phyloP scores from a whole-genome alignment of 805 yeast species.

The Sugiyamaella chiloensis region DNA sequence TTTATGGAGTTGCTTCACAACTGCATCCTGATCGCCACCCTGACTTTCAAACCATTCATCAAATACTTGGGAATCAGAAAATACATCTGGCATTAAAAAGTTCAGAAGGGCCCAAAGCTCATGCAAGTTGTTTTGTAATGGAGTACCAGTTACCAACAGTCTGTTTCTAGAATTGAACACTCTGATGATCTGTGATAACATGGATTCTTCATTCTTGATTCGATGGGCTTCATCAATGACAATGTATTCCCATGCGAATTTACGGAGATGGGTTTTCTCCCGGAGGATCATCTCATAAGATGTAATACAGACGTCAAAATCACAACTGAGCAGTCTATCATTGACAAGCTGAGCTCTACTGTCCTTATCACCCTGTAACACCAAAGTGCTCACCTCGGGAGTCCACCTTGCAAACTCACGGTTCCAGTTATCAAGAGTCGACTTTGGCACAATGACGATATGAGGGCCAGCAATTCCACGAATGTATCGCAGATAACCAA shows the following conservation, averaged over 20 bases:
- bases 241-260: slow-evolving; percentile 88
- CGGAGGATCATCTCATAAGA: slow-evolving; percentile 92
- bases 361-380: slow-evolving; percentile 89
- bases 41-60: slow-evolving; percentile 85
- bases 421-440: slow-evolving; percentile 94
- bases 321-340: slow-evolving; percentile 58
- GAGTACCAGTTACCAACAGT: slow-evolving; percentile 90
- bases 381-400: slow-evolving; percentile 83
- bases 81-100: slow-evolving; percentile 89
- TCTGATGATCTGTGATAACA: slow-evolving; percentile 88
- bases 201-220: slow-evolving; percentile 90
- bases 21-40: slow-evolving; percentile 62
- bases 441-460: slow-evolving; percentile 89
- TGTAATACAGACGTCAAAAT: slow-evolving; percentile 86
- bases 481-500: slow-evolving; percentile 81
- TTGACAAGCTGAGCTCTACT: slow-evolving; percentile 60
- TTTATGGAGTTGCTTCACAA: slow-evolving; percentile 84
- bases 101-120: slow-evolving; percentile 95
- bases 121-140: slow-evolving; percentile 89
- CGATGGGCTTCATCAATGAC: slow-evolving; percentile 96
- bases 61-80: slow-evolving; percentile 84
- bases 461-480: slow-evolving; percentile 85
- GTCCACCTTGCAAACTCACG: slow-evolving; percentile 95
- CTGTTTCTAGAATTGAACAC: slow-evolving; percentile 82
- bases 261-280: slow-evolving; percentile 77